A percentile compares a stretch with the other conserved stretches of the same genome.
Conservation (phyloP, 2,329 filamentous ascomycete species). For the Verticillium isaacii region DNA sequence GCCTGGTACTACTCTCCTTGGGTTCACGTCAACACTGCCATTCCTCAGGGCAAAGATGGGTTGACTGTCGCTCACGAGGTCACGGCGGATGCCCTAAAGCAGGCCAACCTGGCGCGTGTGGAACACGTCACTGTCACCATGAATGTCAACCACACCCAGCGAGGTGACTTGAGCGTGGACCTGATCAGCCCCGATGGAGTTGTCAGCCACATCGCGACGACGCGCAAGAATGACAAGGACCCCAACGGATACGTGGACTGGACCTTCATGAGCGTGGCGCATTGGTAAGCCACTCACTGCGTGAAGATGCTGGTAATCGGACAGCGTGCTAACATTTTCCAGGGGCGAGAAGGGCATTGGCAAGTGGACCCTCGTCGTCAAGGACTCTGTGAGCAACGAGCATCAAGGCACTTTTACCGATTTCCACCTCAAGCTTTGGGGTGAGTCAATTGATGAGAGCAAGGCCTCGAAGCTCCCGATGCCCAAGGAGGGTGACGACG, state of each 20-base stretch:
- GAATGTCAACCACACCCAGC: conserved; percentile 83
- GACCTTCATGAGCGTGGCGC: conserved; percentile 98
- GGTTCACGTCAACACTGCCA: conserved; percentile 80
- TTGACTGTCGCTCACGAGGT: conserved; percentile 77
- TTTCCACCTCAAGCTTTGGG: conserved; percentile 94
- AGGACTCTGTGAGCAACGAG: conserved; percentile 75
- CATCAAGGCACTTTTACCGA: conserved; percentile 76
- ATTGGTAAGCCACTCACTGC: conserved; percentile 62
- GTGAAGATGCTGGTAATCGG: no score
- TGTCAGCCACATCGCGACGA: conserved; percentile 75
- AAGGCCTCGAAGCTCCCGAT: conserved; percentile 74
- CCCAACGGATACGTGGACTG: conserved; percentile 78
- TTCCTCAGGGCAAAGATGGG: conserved; percentile 81
- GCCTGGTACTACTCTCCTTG: conserved; percentile 93
- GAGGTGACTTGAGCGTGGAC: conserved; percentile 90
- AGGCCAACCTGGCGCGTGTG: conserved; percentile 77
- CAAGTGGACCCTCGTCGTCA: conserved; percentile 86
- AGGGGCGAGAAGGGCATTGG: conserved; percentile 87
- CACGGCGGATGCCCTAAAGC: conserved; percentile 71
- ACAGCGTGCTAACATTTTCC: conserved; percentile 2
- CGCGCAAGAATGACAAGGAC: conserved; percentile 64
- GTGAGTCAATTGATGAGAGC: conserved; percentile 72
- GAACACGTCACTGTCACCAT: conserved; percentile 98
- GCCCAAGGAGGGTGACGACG: conserved; percentile 78
- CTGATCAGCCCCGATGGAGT: conserved; percentile 78